phyloP scores from a whole-genome alignment of 768 basidiomycete genomes.

The Boletus eberwhitei region DNA sequence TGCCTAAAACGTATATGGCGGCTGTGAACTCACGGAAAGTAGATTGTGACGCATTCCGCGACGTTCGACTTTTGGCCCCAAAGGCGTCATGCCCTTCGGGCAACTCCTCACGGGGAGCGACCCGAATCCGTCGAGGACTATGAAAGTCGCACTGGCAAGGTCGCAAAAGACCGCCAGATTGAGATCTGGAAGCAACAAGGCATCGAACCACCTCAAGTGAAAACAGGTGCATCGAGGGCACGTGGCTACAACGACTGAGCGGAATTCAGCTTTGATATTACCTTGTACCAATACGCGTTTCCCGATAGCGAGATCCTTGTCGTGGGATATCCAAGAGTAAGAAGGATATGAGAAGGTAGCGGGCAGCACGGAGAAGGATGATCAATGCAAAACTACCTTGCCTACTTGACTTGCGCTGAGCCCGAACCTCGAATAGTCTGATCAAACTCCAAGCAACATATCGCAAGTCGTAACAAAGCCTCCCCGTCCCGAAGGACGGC shows the following conservation, averaged over 20 bases:
- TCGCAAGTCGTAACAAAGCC: constrained; percentile 17
- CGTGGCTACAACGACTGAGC: constrained; percentile 61
- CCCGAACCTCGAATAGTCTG: constrained; percentile 10
- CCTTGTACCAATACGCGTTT: constrained; percentile 5
- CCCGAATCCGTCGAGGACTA: constrained; percentile 76
- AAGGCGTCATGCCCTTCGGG: constrained; percentile 73
- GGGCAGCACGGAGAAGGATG: neutral
- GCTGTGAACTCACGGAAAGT: neutral
- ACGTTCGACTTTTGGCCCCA: constrained; percentile 82
- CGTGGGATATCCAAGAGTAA: neutral
- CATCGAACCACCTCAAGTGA: constrained; percentile 36
- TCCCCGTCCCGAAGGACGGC: constrained; percentile 25
- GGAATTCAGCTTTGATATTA: neutral
- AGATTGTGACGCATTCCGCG: constrained; percentile 75
- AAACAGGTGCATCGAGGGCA: constrained; percentile 34
- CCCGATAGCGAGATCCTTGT: neutral
- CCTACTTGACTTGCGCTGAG: neutral
- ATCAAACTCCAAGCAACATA: constrained; percentile 21
- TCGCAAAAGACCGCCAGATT: constrained; percentile 68
- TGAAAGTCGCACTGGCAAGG: constrained; percentile 57
- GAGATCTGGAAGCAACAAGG: constrained; percentile 73
- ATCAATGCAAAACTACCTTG: constrained; percentile 1
- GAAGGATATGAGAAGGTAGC: neutral
- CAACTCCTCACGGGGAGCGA: constrained; percentile 77
- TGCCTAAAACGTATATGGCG: neutral